These are phyloP conservation scores for Bothriochloa decipiens DNA, from an alignment of 176 grass and related monocot genomes.

Conservation along the genomic window DNA sequence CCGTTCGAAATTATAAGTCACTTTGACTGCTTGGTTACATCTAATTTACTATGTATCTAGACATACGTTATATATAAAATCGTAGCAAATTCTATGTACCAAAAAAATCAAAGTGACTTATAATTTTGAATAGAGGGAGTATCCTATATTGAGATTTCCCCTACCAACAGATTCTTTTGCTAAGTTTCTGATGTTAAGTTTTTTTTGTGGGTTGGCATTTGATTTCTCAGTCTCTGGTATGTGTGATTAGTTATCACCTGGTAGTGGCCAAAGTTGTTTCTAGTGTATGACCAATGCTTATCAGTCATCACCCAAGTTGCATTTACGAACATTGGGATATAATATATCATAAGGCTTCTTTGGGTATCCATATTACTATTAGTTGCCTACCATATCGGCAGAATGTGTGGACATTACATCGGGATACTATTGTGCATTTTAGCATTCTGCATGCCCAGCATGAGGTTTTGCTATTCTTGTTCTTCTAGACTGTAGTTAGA, in stretches of 20 bases:
- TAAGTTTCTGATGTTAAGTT: not conserved
- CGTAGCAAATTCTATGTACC: too few relatives aligned
- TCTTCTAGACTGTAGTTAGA: conserved; percentile 11
- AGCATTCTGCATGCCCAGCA: not conserved
- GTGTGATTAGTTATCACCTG: not conserved
- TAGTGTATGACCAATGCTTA: not conserved
- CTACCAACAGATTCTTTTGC: not conserved
- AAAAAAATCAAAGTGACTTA: too few relatives aligned
- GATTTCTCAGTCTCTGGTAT: not conserved
- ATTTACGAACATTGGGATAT: not conserved
- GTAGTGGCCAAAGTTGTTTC: not conserved
- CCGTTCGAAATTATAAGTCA: too few relatives aligned
- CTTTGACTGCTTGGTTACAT: too few relatives aligned
- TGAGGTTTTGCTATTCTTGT: not conserved
- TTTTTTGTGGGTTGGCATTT: conserved; percentile 2
- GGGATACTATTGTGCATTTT: not conserved
- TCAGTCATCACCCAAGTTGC: not conserved
- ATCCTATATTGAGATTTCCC: not conserved
- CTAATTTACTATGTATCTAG: too few relatives aligned
- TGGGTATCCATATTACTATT: not conserved
- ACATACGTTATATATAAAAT: too few relatives aligned
- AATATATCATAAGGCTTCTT: not conserved
- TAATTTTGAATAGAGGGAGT: too few relatives aligned
- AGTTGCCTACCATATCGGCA: not conserved
- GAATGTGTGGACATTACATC: not conserved